Evolutionary conservation across 176 grass and related monocot genomes (phyloP), one percentile per base, ranked within the genome.

Genomic region (Ampelocalamus luodianensis): DNA sequence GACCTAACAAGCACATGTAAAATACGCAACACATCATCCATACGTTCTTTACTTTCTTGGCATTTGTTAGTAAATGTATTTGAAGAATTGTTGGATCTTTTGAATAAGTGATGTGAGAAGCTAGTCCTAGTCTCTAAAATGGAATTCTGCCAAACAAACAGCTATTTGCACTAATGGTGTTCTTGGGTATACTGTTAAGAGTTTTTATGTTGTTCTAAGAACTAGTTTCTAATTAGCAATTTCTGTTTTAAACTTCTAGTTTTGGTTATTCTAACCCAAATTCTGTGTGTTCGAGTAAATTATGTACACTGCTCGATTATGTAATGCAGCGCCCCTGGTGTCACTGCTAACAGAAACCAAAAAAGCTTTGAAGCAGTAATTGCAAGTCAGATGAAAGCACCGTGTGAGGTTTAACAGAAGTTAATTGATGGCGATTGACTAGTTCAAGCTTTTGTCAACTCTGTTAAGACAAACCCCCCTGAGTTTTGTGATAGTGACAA

Each of bases 161-260:
- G 15, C 17, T 53, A 20, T 46, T 74, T 81, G 48, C 17, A 65
- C 22, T 2, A 68, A 58, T 58, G 53, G 18, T 75, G 36, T 74
- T 56, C 37, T 66, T 46, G 13, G 26, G 20, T 66, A 39, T 81
- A 34, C 26, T 73, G 3, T 8, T 81, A n/a, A n/a, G 14, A 49
- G 0, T 45, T 38, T 79, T 62, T 4, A n/a, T 3, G 4, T 70
- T 78, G 66, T 26, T 73, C 34, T 64, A 61, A 61, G 63, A 14
- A 55, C 46, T 71, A 24, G 82, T 51, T 65, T 50, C 24, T 55
- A 50, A 67, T 53, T 5, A 71, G 43, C 20, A 4, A 49, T 48
- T 71, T 83, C 6, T 77, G 18, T n/a, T 64, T 64, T 67, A 67
- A 46, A 38, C 17, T 50, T 79, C 22, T 65, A 44, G 22, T 77